Base-by-base conservation (phyloP, 805 yeast species). In the Ogataea philodendri region DNA sequence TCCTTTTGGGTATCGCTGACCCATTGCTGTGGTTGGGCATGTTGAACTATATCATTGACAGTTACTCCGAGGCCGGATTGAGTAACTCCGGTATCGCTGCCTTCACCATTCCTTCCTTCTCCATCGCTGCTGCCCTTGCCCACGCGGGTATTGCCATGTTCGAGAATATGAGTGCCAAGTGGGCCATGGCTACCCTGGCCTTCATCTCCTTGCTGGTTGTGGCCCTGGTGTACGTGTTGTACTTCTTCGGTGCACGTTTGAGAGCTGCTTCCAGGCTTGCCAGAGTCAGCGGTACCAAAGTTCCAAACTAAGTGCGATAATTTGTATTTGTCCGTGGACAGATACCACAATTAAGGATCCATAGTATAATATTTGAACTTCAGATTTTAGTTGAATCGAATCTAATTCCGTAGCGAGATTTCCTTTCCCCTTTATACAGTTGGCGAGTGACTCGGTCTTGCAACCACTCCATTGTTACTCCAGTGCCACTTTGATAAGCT, bases 141-240 rank as follows among this genome's bases (percentile, higher is more conserved):
- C 65, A 60, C 37, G 65, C 63, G 16, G 65, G 65, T 58, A 61
- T 60, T 35, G 65, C 65, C 27, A 59, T 60, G 64, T 60, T 60
- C 42, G 59, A 50, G 2, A 49, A 59, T 41, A 56, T 59, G 63
- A 49, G 59, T n/a, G 54, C 64, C 20, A 55, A 44, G 17, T 59
- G 64, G 64, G 65, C 50, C 18, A 48, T 60, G 35, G 64, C 64
- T 5, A 52, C 54, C 9, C 45, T 60, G 37, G 65, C 55, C 9
- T 59, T 59, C 45, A 55, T 60, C 39, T 55, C 60, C 15, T 32
- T 60, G 11, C 58, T 59, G 34, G 49, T 52, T 31, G 63, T 60
- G 32, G 59, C 46, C 14, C 44, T 60, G 25, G 62, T 59, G 14
- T 60, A 60, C 34, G 48, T 56, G 24, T 51, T 59, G 37, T 60